Conservation (phyloP, 1,284 basidiomycete species). For the Vanrija sp. region DNA sequence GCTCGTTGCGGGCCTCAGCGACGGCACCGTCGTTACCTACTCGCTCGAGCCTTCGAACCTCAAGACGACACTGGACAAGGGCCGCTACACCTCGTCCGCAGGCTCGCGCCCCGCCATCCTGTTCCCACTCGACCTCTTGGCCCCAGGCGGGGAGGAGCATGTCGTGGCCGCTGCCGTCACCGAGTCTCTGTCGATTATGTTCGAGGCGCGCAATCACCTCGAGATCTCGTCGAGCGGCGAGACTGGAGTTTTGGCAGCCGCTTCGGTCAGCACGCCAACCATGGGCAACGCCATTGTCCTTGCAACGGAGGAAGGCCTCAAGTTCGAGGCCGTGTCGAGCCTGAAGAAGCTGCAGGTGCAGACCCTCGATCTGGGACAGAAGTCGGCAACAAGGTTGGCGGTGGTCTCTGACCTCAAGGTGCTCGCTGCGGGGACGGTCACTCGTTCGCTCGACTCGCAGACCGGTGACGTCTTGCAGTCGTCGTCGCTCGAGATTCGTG, state of each 20-base stretch:
- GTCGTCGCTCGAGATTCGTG: constrained; percentile 64
- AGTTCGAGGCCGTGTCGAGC: constrained; percentile 63
- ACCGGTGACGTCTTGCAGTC: constrained; percentile 55
- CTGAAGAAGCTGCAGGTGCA: constrained; percentile 77
- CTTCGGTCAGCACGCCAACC: constrained; percentile 53
- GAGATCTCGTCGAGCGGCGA: constrained; percentile 66
- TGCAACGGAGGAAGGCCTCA: constrained; percentile 57
- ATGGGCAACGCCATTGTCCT: constrained; percentile 60
- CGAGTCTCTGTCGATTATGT: constrained; percentile 48
- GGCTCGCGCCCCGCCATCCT: constrained; percentile 34
- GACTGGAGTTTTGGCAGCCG: constrained; percentile 64
- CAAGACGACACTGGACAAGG: constrained; percentile 24
- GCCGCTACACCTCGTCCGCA: constrained; percentile 48
- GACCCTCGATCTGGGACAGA: constrained; percentile 64
- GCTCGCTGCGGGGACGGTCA: constrained; percentile 63
- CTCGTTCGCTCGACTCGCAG: constrained; percentile 55
- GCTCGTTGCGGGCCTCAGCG: constrained; percentile 71
- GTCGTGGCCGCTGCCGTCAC: constrained; percentile 36
- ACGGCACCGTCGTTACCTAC: constrained; percentile 72
- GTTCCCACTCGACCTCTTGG: neutral
- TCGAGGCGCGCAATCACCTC: constrained; percentile 63
- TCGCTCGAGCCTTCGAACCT: constrained; percentile 27
- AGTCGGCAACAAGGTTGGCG: constrained; percentile 63
- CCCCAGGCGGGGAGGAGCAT: constrained; percentile 29
- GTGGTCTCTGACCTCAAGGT: constrained; percentile 56